Evolutionary conservation across 768 basidiomycete species (phyloP).

Genomic region (Russula brevipes): DNA sequence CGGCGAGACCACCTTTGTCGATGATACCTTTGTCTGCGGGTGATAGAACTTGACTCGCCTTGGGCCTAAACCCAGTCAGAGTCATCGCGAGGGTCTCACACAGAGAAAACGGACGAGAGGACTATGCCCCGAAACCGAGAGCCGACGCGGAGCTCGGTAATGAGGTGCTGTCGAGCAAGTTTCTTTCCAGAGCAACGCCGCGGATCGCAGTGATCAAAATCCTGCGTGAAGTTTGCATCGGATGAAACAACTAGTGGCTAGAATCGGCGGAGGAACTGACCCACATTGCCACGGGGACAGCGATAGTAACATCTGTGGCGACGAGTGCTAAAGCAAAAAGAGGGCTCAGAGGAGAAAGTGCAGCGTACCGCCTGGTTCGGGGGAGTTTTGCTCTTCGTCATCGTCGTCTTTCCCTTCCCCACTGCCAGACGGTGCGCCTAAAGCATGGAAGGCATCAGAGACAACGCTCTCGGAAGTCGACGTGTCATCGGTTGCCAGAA

Average conservation of each 20-base stretch:
- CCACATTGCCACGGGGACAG: constrained; percentile 94
- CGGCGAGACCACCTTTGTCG: constrained; percentile 70
- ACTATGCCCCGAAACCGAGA: constrained; percentile 87
- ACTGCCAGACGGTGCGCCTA: constrained; percentile 20
- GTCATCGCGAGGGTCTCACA: background rate
- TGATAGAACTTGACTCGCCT: constrained; percentile 70
- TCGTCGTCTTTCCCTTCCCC: constrained; percentile 25
- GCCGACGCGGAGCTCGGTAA: constrained; percentile 79
- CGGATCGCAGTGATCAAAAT: constrained; percentile 97
- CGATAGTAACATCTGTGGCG: constrained; percentile 27
- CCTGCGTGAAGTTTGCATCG: constrained; percentile 42
- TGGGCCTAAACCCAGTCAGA: constrained; percentile 51
- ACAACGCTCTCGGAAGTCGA: constrained; percentile 53
- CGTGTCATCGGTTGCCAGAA: background rate
- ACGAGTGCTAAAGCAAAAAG: background rate
- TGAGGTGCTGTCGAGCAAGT: constrained; percentile 76
- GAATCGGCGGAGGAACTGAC: constrained; percentile 42
- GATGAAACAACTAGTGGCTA: background rate
- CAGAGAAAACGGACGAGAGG: constrained; percentile 66
- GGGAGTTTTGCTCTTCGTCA: constrained; percentile 2
- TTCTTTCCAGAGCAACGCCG: constrained; percentile 85
- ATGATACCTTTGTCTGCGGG: constrained; percentile 84
- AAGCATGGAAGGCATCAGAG: constrained; percentile 35
- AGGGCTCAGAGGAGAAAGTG: background rate
- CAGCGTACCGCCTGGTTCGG: background rate